Conservation (phyloP, 495 filamentous ascomycete species). For the Hypomontagnella monticulosa region DNA sequence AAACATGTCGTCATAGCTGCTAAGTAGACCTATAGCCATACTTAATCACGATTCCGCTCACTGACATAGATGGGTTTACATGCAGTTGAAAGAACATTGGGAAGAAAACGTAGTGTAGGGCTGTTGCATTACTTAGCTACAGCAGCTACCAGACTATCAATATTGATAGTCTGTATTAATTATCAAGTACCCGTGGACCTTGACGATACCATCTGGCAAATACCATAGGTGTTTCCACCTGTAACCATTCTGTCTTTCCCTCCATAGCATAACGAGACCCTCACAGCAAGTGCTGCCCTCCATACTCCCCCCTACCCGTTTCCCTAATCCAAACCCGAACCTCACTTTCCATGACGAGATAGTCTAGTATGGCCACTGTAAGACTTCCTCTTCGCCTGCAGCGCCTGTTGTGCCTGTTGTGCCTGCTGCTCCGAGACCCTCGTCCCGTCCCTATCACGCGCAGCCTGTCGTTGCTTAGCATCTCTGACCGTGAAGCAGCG, state of each 20-base stretch:
- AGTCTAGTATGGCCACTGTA: constrained; percentile 17
- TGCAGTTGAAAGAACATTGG: background rate
- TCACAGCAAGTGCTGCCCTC: background rate
- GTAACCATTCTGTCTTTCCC: background rate
- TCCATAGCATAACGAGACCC: background rate
- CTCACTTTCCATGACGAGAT: constrained; percentile 17
- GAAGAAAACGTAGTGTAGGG: background rate
- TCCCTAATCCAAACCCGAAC: background rate
- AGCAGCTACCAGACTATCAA: too few relatives aligned
- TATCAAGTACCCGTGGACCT: too few relatives aligned
- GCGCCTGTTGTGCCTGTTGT: too few relatives aligned
- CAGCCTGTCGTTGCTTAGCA: constrained; percentile 27
- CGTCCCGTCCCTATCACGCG: background rate
- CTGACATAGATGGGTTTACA: background rate
- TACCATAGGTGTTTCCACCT: too few relatives aligned
- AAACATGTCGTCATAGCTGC: background rate
- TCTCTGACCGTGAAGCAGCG: constrained; percentile 37
- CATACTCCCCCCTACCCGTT: background rate
- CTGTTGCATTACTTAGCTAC: constrained; percentile 13
- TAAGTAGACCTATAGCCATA: constrained; percentile 15
- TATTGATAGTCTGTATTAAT: too few relatives aligned
- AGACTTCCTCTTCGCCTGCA: constrained; percentile 8
- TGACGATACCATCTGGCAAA: too few relatives aligned
- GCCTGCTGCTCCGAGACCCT: background rate
- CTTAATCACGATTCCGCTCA: background rate